These are phyloP conservation scores for Trichosporon asahii DNA, from an alignment of 1,284 basidiomycete species.

Conservation along the genomic window DNA sequence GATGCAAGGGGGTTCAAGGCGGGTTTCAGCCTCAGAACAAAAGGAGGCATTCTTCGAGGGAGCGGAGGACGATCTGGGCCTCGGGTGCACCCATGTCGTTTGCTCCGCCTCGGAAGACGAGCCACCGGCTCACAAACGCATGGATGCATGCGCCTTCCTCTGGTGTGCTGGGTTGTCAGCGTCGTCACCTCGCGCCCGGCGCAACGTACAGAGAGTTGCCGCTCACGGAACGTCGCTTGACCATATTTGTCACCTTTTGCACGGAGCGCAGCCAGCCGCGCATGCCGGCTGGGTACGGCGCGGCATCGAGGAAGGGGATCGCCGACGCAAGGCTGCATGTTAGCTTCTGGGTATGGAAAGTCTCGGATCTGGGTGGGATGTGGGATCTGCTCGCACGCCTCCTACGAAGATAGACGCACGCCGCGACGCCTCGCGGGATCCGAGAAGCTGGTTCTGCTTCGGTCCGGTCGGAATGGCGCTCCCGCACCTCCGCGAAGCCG, in stretches of 20 bases:
- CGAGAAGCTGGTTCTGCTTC: background rate
- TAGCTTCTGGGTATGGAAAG: background rate
- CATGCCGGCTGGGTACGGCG: constrained; percentile 4
- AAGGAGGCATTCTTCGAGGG: constrained; percentile 3
- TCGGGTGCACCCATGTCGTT: constrained; percentile 2
- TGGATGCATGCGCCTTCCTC: background rate
- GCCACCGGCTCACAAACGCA: background rate
- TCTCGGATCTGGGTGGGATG: background rate
- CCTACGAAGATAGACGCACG: background rate
- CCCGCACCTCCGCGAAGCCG: background rate
- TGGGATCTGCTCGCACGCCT: background rate
- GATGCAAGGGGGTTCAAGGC: background rate
- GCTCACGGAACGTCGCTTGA: background rate
- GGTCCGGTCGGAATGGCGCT: background rate
- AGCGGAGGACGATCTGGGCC: constrained; percentile 4
- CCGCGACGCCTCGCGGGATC: background rate
- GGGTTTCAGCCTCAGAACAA: background rate
- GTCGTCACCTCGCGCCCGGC: too few relatives aligned
- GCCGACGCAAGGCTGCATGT: background rate
- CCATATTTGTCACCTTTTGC: constrained; percentile 1
- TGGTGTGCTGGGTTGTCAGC: background rate
- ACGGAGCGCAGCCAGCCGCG: background rate
- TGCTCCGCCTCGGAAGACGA: background rate
- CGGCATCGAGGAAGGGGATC: constrained; percentile 2
- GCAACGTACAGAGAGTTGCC: constrained; percentile 1